Evolutionary conservation across 2,329 filamentous ascomycete species (phyloP).

Genomic region (Claviceps digitariae): DNA sequence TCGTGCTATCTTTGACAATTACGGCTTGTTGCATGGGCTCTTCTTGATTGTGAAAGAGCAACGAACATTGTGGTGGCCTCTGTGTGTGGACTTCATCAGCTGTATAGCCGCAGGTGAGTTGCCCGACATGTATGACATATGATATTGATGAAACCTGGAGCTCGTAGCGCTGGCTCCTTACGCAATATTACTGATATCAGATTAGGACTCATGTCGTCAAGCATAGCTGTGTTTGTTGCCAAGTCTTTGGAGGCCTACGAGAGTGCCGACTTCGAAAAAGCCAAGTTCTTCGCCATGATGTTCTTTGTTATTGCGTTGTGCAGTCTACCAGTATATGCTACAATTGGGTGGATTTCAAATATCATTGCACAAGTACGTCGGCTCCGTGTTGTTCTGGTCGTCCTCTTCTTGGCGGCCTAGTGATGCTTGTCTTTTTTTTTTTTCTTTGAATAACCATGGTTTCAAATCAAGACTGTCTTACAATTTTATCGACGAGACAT

Average conservation of each 20-base stretch:
- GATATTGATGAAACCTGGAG: neutral
- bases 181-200: neutral
- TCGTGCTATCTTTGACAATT: neutral
- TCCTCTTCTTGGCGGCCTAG: neutral
- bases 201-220: conserved; percentile 25
- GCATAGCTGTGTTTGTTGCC: conserved; percentile 25
- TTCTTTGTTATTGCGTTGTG: conserved; percentile 39
- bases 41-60: conserved; percentile 19
- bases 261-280: conserved; percentile 13
- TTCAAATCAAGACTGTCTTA: conserved; percentile 15
- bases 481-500: conserved; percentile 23
- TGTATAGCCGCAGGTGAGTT: conserved; percentile 16
- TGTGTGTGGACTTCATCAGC: conserved; percentile 10
- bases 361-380: conserved; percentile 19
- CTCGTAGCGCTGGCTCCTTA: too few species aligned
- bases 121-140: neutral
- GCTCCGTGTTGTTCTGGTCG: neutral
- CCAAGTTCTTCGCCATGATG: conserved; percentile 42
- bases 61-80: conserved; percentile 12
- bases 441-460: neutral
- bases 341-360: conserved; percentile 23
- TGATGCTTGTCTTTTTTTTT: too few species aligned
- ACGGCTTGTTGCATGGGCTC: conserved; percentile 16
- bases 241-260: conserved; percentile 26
- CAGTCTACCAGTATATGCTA: conserved; percentile 29